Conservation (phyloP, 192 early-diverging fungal genomes). For the Podila verticillata region DNA sequence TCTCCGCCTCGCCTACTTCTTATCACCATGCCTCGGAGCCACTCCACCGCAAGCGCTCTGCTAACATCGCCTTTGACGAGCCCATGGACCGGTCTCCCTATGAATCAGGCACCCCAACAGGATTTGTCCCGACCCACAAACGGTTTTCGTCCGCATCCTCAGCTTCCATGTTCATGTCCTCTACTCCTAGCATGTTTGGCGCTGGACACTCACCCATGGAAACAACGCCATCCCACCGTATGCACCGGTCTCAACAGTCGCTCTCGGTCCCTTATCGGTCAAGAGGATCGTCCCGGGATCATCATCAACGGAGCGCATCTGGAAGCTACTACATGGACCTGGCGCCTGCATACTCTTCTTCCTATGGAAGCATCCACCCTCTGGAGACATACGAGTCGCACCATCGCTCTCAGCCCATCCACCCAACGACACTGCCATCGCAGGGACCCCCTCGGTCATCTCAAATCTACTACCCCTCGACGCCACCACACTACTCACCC, state of each 20-base stretch:
- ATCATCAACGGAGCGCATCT: constrained; percentile 33
- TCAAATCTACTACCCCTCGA: constrained; percentile 2
- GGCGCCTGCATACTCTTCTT: constrained; percentile 13
- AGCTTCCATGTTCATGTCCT: constrained; percentile 12
- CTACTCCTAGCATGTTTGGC: not conserved
- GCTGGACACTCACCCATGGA: constrained; percentile 17
- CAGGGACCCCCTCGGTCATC: not conserved
- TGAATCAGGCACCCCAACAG: constrained; percentile 4
- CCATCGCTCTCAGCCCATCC: not conserved
- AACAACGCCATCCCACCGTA: too few relatives aligned
- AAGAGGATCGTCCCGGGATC: constrained; percentile 11
- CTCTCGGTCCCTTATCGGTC: too few relatives aligned
- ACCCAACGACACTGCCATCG: not conserved
- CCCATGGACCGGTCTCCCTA: constrained; percentile 14
- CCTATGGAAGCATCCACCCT: constrained; percentile 26
- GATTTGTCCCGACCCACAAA: constrained; percentile 22
- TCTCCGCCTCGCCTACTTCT: constrained; percentile 7
- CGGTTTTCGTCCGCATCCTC: constrained; percentile 43
- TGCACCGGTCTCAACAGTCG: too few relatives aligned
- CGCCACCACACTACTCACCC: constrained; percentile 19
- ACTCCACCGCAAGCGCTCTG: constrained; percentile 40
- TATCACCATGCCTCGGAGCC: constrained; percentile 13
- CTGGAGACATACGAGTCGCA: constrained; percentile 16
- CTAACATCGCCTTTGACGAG: constrained; percentile 40
- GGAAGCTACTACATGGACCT: constrained; percentile 34